Evolutionary conservation across 768 basidiomycete species (phyloP).

Genomic region (Xerocomus brunneocitrinus): DNA sequence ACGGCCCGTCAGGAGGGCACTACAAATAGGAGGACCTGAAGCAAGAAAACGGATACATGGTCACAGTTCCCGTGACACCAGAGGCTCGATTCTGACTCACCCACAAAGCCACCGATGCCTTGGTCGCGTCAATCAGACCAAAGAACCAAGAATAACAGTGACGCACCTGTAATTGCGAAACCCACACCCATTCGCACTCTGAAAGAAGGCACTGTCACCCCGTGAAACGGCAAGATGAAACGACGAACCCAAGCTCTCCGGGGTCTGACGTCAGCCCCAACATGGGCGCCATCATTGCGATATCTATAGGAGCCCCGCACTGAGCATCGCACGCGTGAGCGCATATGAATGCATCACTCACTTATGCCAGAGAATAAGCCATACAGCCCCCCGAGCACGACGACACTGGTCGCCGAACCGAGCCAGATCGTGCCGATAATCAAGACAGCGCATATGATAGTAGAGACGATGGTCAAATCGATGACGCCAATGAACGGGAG

Average conservation of each 20-base stretch:
- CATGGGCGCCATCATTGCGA: constrained; percentile 40
- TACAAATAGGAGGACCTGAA: constrained; percentile 52
- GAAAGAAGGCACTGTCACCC: background rate
- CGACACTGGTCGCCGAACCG: constrained; percentile 33
- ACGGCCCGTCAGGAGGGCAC: constrained; percentile 45
- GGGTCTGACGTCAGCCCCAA: constrained; percentile 43
- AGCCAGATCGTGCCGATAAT: constrained; percentile 45
- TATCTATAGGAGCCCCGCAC: constrained; percentile 20
- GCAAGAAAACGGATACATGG: constrained; percentile 15
- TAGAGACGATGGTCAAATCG: constrained; percentile 38
- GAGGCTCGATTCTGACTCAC: constrained; percentile 1
- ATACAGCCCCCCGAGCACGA: constrained; percentile 42
- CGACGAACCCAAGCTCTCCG: constrained; percentile 47
- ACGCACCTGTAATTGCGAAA: constrained; percentile 39
- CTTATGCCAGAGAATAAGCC: constrained; percentile 47
- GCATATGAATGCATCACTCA: constrained; percentile 14
- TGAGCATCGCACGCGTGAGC: background rate
- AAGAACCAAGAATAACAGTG: background rate
- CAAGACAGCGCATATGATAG: constrained; percentile 24
- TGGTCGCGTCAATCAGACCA: background rate
- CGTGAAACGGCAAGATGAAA: constrained; percentile 5
- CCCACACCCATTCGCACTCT: constrained; percentile 43
- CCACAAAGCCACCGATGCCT: constrained; percentile 26
- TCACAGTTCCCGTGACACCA: background rate
- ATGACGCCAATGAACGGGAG: constrained; percentile 39